phyloP scores from a whole-genome alignment of 768 basidiomycete genomes.

The Tulasnella sp. region DNA sequence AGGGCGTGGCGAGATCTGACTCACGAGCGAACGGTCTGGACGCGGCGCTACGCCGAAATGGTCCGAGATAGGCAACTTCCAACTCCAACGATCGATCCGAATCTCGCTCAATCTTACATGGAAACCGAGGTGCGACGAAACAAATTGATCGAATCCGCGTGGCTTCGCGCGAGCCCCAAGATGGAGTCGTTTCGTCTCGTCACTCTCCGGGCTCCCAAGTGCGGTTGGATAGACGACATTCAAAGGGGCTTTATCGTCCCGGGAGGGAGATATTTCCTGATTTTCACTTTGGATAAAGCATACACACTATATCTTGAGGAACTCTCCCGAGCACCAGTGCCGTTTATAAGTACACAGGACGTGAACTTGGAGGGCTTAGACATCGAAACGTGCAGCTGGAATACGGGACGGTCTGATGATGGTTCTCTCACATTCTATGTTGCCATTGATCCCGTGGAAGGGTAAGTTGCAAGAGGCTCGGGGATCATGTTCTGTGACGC shows the following conservation, averaged over 20 bases:
- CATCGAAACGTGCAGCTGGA: neutral
- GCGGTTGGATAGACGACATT: neutral
- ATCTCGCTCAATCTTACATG: neutral
- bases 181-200: neutral
- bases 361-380: neutral
- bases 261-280: neutral
- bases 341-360: neutral
- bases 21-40: neutral
- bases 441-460: neutral
- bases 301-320: neutral
- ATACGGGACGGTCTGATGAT: neutral
- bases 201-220: neutral
- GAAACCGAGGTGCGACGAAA: neutral
- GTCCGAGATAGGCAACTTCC: neutral
- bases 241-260: neutral
- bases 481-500: neutral
- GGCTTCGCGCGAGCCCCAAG: neutral
- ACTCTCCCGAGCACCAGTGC: neutral
- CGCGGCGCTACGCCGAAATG: neutral
- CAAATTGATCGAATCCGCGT: neutral
- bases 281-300: neutral
- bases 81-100: neutral
- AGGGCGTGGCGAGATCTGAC: neutral
- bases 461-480: neutral
- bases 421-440: neutral